phyloP scores from a whole-genome alignment of 352 stramenopile species.

The Pythium grandisporangium region DNA sequence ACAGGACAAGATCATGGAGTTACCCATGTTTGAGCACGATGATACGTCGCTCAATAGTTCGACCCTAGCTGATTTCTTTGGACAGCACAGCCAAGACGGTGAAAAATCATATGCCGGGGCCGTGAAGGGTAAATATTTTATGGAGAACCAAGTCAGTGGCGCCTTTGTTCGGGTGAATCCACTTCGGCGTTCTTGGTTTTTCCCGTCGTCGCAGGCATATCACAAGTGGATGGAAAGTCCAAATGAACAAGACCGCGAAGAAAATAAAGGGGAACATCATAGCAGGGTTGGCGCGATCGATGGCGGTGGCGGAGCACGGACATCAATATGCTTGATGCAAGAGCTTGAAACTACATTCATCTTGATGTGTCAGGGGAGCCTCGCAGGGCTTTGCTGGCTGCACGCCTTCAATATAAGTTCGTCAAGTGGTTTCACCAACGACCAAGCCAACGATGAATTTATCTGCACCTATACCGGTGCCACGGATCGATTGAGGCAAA shows the following conservation, averaged over 20 bases:
- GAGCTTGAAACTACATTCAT: conserved; percentile 32
- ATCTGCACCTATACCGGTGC: conserved; percentile 45
- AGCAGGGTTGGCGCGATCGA: no score
- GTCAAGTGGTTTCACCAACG: conserved; percentile 3
- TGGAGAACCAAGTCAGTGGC: conserved; percentile 51
- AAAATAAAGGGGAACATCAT: conserved; percentile 1
- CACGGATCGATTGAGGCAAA: conserved; percentile 37
- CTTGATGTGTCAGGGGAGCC: conserved; percentile 37
- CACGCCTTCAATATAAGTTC: conserved; percentile 43
- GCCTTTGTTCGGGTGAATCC: conserved; percentile 43
- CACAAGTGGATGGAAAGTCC: background rate
- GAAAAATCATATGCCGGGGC: no score
- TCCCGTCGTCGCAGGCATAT: background rate
- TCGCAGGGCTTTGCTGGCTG: conserved; percentile 57
- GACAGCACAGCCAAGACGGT: no score
- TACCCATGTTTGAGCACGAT: conserved; percentile 3
- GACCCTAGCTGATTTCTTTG: no score
- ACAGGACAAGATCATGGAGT: conserved; percentile 13
- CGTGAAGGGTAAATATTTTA: conserved; percentile 9
- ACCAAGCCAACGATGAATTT: conserved; percentile 11
- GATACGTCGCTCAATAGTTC: no score
- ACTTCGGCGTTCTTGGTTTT: background rate
- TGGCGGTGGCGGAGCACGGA: no score
- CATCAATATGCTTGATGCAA: no score
- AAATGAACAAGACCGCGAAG: background rate